phyloP scores from a whole-genome alignment of 768 basidiomycete species.

The Hypsizygus marmoreus region DNA sequence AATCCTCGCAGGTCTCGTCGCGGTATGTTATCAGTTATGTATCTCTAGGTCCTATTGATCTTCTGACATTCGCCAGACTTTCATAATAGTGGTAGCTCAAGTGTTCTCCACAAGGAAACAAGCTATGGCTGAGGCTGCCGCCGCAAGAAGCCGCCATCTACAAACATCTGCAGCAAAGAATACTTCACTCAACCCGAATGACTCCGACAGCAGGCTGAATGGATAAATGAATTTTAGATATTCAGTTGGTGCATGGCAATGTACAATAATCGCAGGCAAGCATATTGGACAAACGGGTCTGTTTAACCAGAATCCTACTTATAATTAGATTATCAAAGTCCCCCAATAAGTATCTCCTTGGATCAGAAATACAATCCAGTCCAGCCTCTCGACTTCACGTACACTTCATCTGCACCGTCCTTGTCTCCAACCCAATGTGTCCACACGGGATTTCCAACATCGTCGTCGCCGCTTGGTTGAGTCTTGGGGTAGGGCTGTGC shows the following conservation, averaged over 20 bases:
- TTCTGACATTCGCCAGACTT: slow-evolving; percentile 23
- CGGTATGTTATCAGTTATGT: slow-evolving; percentile 39
- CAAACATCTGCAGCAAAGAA: not conserved
- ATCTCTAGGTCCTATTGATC: not conserved
- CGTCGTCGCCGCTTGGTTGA: slow-evolving; percentile 12
- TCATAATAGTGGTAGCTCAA: slow-evolving; percentile 34
- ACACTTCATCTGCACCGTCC: slow-evolving; percentile 41
- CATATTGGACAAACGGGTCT: not conserved
- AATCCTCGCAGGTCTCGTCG: slow-evolving; percentile 54
- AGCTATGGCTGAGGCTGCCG: slow-evolving; percentile 27
- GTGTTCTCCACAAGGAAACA: slow-evolving; percentile 29
- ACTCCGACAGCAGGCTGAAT: slow-evolving; percentile 12
- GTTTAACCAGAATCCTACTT: no score
- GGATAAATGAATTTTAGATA: not conserved
- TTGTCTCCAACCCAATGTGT: slow-evolving; percentile 44
- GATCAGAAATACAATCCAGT: slow-evolving; percentile 46
- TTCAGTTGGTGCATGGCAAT: not conserved
- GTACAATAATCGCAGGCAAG: not conserved
- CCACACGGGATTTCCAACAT: slow-evolving; percentile 27
- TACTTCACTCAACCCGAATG: slow-evolving; percentile 9
- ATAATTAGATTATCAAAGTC: not conserved
- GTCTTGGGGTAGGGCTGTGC: slow-evolving; percentile 14
- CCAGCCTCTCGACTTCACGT: slow-evolving; percentile 47
- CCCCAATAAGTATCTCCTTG: not conserved
- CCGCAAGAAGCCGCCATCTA: slow-evolving; percentile 9